These are phyloP conservation scores for Angophora floribunda DNA, from an alignment of 345 rosid species.

Conservation along the genomic window DNA sequence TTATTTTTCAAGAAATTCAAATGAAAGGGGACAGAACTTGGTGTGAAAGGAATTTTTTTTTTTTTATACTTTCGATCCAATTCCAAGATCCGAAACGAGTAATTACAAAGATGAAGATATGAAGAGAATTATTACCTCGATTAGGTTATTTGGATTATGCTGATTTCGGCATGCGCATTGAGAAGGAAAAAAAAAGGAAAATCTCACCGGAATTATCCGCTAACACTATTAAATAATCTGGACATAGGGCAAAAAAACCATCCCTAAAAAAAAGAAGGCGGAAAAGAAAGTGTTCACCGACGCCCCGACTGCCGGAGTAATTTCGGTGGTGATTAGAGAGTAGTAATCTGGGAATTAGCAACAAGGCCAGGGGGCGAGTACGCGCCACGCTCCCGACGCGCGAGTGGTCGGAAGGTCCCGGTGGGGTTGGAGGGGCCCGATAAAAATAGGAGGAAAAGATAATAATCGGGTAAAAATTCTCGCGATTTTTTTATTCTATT, in stretches of 20 bases:
- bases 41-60: not conserved
- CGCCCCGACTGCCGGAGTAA: not conserved
- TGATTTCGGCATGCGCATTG: not conserved
- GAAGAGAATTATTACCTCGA: not conserved
- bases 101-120: not conserved
- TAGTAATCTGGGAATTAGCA: no score
- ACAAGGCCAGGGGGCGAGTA: not conserved
- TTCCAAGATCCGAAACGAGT: not conserved
- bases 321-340: not conserved
- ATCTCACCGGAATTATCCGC: not conserved
- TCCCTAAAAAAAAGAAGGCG: not conserved
- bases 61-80: no score
- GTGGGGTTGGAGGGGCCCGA: not conserved
- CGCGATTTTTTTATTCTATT: not conserved
- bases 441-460: not conserved
- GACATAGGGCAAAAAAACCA: not conserved
- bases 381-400: not conserved
- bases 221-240: not conserved
- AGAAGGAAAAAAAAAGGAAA: no score
- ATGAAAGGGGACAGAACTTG: not conserved
- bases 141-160: not conserved
- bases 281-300: not conserved
- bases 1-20: not conserved
- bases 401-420: not conserved
- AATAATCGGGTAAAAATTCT: not conserved